These are phyloP conservation scores for Cryptococcus sp. DNA, from an alignment of 1,284 basidiomycete genomes.

Conservation along the genomic window DNA sequence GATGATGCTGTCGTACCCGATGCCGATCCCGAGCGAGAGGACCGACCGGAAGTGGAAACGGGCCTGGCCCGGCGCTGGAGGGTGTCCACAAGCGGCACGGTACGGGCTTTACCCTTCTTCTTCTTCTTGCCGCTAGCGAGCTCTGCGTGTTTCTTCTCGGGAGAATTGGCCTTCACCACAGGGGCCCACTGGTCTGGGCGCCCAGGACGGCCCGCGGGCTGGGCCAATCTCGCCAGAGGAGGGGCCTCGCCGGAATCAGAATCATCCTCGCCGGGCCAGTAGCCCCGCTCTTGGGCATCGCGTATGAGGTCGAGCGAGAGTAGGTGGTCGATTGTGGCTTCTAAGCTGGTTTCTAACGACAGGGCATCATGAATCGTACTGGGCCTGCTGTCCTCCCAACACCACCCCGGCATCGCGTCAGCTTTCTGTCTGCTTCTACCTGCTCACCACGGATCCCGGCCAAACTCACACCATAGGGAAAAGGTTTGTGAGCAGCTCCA, in stretches of 20 bases:
- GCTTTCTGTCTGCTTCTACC: not conserved
- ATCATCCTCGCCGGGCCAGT: conserved; percentile 33
- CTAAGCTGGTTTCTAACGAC: conserved; percentile 18
- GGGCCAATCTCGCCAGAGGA: not conserved
- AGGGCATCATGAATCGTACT: conserved; percentile 23
- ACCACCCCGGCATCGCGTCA: not conserved
- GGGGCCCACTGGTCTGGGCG: not conserved
- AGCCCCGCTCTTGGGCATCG: conserved; percentile 27
- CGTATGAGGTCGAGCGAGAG: conserved; percentile 41
- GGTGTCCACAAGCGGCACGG: conserved; percentile 38
- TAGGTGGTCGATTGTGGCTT: conserved; percentile 39
- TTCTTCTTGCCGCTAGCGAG: not conserved
- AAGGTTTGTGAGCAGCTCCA: not conserved
- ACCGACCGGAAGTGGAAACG: conserved; percentile 6
- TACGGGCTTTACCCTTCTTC: conserved; percentile 16
- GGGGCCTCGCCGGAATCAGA: not conserved
- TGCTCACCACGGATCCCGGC: not conserved
- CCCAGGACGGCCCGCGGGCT: not conserved
- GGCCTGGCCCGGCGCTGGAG: conserved; percentile 30
- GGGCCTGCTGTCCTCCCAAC: not conserved
- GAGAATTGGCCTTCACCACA: not conserved
- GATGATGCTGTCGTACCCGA: not conserved
- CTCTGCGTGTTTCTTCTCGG: not conserved
- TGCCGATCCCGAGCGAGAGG: conserved; percentile 11
- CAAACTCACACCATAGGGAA: not conserved